These are phyloP conservation scores for Acanthamoeba triangularis DNA, from an alignment of 208 protist genomes.

Conservation along the genomic window DNA sequence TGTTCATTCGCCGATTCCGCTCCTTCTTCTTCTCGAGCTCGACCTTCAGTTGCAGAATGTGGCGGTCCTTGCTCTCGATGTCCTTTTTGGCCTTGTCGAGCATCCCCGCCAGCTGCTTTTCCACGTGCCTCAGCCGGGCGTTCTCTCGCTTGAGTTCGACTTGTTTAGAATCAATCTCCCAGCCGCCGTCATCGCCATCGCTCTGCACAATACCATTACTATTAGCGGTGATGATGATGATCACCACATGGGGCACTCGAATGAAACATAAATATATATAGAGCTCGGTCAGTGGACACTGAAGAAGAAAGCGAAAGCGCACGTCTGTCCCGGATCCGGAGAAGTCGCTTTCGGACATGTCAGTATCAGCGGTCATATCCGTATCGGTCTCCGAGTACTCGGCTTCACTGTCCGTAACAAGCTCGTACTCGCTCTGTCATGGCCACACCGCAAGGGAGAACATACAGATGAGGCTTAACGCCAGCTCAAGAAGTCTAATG, in stretches of 20 bases:
- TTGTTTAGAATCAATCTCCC: conserved; percentile 17
- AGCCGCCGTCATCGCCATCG: not conserved
- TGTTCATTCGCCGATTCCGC: not conserved
- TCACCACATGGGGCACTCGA: no score
- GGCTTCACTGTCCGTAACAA: conserved; percentile 44
- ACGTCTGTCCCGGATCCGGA: conserved; percentile 41
- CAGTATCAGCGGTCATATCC: conserved; percentile 7
- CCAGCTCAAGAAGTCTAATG: not conserved
- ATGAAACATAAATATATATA: no score
- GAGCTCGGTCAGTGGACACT: not conserved
- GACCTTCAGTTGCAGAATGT: conserved; percentile 35
- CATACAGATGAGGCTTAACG: not conserved
- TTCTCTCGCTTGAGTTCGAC: not conserved
- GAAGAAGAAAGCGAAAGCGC: not conserved
- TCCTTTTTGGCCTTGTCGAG: conserved; percentile 40
- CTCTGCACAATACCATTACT: not conserved
- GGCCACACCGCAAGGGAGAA: not conserved
- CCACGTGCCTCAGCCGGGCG: not conserved
- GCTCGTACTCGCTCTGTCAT: conserved; percentile 19
- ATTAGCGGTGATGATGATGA: no score
- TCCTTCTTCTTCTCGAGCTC: conserved; percentile 58
- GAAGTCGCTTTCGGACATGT: conserved; percentile 21
- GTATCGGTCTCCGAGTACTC: conserved; percentile 15
- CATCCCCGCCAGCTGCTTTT: not conserved
- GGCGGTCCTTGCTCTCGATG: conserved; percentile 40